Percentiles rank a stretch among this genome's conserved stretches.
These are phyloP conservation scores for Blastobotrys malaysiensis DNA, from an alignment of 1,139 yeast species.

Conservation along the genomic window DNA sequence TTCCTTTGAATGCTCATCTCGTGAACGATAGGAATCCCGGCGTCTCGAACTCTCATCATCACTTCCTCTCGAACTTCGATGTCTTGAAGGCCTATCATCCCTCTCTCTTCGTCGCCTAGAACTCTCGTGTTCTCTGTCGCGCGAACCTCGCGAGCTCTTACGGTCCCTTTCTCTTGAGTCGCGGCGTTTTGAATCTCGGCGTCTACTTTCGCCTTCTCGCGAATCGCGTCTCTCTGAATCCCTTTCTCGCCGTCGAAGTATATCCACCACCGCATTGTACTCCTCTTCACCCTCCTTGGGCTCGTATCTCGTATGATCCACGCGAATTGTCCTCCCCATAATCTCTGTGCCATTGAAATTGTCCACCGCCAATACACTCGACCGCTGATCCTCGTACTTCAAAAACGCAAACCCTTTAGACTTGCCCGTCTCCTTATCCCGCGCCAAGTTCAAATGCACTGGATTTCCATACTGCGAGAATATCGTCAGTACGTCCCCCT, in stretches of 20 bases:
- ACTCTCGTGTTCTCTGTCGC: slow-evolving; percentile 1
- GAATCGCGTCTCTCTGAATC: background rate
- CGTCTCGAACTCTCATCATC: background rate
- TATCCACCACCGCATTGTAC: slow-evolving; percentile 4
- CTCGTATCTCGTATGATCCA: slow-evolving; percentile 71
- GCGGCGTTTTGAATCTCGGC: background rate
- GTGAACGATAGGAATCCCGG: too few species aligned
- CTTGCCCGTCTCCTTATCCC: slow-evolving; percentile 63
- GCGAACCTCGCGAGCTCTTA: background rate
- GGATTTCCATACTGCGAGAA: slow-evolving; percentile 93
- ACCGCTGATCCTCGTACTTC: slow-evolving; percentile 75
- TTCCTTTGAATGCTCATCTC: too few species aligned
- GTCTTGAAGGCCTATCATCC: too few species aligned
- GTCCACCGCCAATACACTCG: slow-evolving; percentile 83
- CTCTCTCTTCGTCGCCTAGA: too few species aligned
- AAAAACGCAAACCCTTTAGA: slow-evolving; percentile 77
- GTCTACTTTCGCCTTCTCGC: background rate
- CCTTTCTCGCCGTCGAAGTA: background rate
- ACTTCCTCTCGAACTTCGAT: background rate
- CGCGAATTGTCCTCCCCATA: slow-evolving; percentile 53
- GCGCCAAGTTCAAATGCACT: slow-evolving; percentile 64
- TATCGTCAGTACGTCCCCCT: slow-evolving; percentile 67
- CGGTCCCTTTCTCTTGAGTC: background rate
- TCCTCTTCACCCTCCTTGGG: slow-evolving; percentile 47
- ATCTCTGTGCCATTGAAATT: slow-evolving; percentile 71